Percentiles rank a stretch among this genome's conserved stretches.
phyloP scores from a whole-genome alignment of 179 eudicot species.

The Sideroxylon spinosum region DNA sequence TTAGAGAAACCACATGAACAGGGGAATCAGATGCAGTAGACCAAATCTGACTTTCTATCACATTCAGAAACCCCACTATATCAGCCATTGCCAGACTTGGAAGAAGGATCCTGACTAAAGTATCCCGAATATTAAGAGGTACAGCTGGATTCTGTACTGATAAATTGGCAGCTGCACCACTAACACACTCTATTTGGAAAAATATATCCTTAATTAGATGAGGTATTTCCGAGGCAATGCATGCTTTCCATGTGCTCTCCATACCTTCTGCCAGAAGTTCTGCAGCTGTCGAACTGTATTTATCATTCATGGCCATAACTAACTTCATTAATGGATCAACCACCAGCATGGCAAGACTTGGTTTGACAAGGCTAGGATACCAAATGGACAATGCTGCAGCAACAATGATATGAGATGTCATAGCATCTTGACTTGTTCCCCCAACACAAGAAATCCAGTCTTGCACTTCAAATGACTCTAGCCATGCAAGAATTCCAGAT shows the following conservation, averaged over 20 bases:
- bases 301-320: slow-evolving; percentile 93
- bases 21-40: slow-evolving; percentile 99
- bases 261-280: slow-evolving; percentile 97
- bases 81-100: slow-evolving; percentile 96
- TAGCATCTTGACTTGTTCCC: slow-evolving; percentile 95
- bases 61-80: slow-evolving; percentile 69
- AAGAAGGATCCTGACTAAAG: slow-evolving; percentile 72
- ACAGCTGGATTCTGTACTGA: slow-evolving; percentile 41
- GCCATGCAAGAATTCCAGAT: slow-evolving; percentile 59
- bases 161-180: slow-evolving; percentile 51
- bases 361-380: slow-evolving; percentile 92
- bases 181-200: slow-evolving; percentile 90
- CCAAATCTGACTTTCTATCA: slow-evolving; percentile 90
- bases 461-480: slow-evolving; percentile 83
- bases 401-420: slow-evolving; percentile 91
- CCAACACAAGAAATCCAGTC: slow-evolving; percentile 96
- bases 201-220: slow-evolving; percentile 77
- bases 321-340: slow-evolving; percentile 77
- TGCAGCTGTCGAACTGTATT: slow-evolving; percentile 85
- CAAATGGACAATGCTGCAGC: slow-evolving; percentile 89
- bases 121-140: slow-evolving; percentile 66
- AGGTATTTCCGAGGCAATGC: slow-evolving; percentile 79
- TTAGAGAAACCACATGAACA: slow-evolving; percentile 78
- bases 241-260: slow-evolving; percentile 90
- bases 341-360: slow-evolving; percentile 55